A percentile compares a stretch with the other conserved stretches of the same genome.
Conservation (phyloP, 352 stramenopile species). For the Phytopythium delawarense region DNA sequence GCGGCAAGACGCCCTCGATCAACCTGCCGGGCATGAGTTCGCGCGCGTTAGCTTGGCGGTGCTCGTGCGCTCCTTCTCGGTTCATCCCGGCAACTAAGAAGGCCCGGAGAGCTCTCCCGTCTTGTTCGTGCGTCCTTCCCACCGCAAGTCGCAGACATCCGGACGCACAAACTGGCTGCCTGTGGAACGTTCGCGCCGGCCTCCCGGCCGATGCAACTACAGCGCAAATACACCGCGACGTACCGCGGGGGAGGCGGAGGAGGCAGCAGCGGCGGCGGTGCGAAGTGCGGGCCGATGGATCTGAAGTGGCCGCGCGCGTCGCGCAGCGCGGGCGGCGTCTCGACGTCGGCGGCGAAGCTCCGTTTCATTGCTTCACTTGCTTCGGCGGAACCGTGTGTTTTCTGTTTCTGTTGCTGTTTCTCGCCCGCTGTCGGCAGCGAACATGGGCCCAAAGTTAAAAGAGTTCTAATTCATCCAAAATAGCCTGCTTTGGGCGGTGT, state of each 20-base stretch:
- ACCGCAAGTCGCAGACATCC: background rate
- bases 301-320: conserved; percentile 4
- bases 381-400: conserved; percentile 2
- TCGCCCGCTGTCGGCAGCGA: background rate
- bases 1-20: background rate
- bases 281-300: conserved; percentile 3
- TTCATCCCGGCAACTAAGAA: background rate
- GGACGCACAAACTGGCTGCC: conserved; percentile 1
- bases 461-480: background rate
- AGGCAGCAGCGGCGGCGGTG: background rate
- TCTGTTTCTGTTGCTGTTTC: conserved; percentile 4
- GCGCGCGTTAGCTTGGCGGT: background rate
- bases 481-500: background rate
- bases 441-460: background rate
- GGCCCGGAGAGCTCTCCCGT: background rate
- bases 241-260: background rate
- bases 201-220: background rate
- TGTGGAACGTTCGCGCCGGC: conserved; percentile 1
- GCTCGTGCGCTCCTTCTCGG: background rate
- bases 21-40: background rate
- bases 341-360: background rate
- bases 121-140: conserved; percentile 1
- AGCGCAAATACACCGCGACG: background rate
- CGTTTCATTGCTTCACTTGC: background rate
- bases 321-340: background rate